These are phyloP conservation scores for sorghum (Sorghum bicolor) DNA, from an alignment of 176 grass and related monocot genomes.

Conservation along the genomic window DNA sequence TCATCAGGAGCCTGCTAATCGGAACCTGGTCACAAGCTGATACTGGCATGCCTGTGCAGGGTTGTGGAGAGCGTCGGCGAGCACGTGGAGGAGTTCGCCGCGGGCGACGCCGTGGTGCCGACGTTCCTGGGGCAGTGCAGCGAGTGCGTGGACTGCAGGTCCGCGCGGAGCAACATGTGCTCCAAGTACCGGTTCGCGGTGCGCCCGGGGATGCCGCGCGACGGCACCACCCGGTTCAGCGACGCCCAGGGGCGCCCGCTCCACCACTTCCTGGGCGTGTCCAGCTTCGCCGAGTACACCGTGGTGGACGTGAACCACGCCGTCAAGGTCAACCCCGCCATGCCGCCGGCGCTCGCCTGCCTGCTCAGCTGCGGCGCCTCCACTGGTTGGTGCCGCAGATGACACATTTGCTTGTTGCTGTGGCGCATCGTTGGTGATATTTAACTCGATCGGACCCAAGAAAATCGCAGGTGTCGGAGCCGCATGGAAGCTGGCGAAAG, in stretches of 20 bases:
- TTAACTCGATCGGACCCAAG: neutral
- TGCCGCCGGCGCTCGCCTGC: constrained; percentile 48
- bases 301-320: constrained; percentile 73
- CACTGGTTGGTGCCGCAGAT: constrained; percentile 40
- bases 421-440: neutral
- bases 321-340: constrained; percentile 39
- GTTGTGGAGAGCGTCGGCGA: constrained; percentile 82
- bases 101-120: constrained; percentile 64
- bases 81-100: constrained; percentile 48
- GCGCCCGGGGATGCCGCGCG: constrained; percentile 50
- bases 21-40: no score
- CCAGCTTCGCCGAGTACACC: constrained; percentile 80
- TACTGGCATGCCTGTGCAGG: constrained; percentile 23
- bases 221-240: constrained; percentile 45
- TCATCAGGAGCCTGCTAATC: neutral
- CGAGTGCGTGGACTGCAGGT: constrained; percentile 77
- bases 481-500: constrained; percentile 62
- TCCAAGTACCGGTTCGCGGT: constrained; percentile 48
- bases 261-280: constrained; percentile 57
- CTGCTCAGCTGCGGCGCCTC: constrained; percentile 76
- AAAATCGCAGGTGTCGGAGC: constrained; percentile 57
- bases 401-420: neutral
- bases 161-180: constrained; percentile 79
- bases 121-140: constrained; percentile 69
- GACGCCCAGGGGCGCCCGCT: constrained; percentile 42